These are phyloP conservation scores for Cyberlindnera maritima DNA, from an alignment of 805 yeast genomes.

Conservation along the genomic window DNA sequence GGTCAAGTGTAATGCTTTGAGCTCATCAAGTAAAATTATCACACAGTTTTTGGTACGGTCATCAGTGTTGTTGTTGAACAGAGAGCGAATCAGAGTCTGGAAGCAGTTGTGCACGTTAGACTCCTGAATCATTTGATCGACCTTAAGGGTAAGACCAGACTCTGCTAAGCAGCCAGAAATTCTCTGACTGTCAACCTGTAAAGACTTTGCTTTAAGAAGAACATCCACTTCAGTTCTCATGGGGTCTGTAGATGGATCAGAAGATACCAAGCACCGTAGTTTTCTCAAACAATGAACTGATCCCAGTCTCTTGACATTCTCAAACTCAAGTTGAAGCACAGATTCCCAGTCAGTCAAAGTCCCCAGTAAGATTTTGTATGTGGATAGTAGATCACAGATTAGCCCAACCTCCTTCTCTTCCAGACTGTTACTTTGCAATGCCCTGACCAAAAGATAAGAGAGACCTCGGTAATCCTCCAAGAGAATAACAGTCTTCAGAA, in stretches of 20 bases:
- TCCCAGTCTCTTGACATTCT: slow-evolving; percentile 7
- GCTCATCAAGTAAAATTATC: slow-evolving; percentile 22
- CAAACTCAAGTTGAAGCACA: background rate
- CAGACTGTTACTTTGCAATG: slow-evolving; percentile 19
- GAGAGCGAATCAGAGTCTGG: slow-evolving; percentile 19
- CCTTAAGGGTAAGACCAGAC: slow-evolving; percentile 7
- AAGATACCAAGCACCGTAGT: slow-evolving; percentile 5
- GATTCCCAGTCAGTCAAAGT: slow-evolving; percentile 2
- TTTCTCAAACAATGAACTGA: slow-evolving; percentile 8
- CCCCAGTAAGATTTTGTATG: slow-evolving; percentile 2
- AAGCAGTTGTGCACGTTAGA: slow-evolving; percentile 22
- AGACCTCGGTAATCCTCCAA: slow-evolving; percentile 30
- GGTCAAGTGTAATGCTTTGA: slow-evolving; percentile 20
- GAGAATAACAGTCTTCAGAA: slow-evolving; percentile 12
- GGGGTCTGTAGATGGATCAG: background rate
- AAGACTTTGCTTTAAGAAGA: slow-evolving; percentile 4
- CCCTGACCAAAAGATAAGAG: slow-evolving; percentile 11
- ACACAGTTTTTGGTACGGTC: slow-evolving; percentile 7
- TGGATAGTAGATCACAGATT: slow-evolving; percentile 15
- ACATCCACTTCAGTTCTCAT: slow-evolving; percentile 8
- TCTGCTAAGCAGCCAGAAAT: slow-evolving; percentile 2
- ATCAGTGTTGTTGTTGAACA: slow-evolving; percentile 18
- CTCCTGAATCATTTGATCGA: slow-evolving; percentile 13
- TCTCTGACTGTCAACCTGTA: background rate
- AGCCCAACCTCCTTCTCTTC: slow-evolving; percentile 20